Percentiles rank a stretch among this genome's conserved stretches.
phyloP scores from a whole-genome alignment of 768 basidiomycete genomes.

The Exsudoporus frostii region DNA sequence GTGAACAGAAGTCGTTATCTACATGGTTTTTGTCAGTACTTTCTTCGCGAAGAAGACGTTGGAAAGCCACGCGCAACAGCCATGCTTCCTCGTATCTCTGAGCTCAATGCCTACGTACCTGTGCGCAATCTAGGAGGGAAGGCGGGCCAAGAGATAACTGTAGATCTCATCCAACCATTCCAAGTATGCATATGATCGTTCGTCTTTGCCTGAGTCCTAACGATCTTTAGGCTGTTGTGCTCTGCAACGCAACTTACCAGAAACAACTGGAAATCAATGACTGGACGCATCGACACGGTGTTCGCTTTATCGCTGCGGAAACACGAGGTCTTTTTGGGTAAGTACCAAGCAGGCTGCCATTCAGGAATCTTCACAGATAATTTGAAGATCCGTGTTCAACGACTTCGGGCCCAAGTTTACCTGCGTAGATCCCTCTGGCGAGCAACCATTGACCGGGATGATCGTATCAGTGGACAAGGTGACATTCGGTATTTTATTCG shows the following conservation, averaged over 20 bases:
- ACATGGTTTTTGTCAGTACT: slow-evolving; percentile 61
- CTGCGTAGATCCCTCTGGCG: slow-evolving; percentile 97
- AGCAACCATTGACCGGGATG: slow-evolving; percentile 92
- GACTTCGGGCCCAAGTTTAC: slow-evolving; percentile 96
- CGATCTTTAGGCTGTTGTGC: slow-evolving; percentile 71
- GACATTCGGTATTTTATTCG: slow-evolving; percentile 2
- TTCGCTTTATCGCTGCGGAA: slow-evolving; percentile 89
- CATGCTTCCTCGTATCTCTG: slow-evolving; percentile 84
- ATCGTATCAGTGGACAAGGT: slow-evolving; percentile 92
- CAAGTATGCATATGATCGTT: slow-evolving; percentile 54
- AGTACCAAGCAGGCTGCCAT: slow-evolving; percentile 15
- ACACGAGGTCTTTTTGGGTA: slow-evolving; percentile 95
- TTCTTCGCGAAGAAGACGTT: slow-evolving; percentile 82
- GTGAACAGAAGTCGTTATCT: neutral
- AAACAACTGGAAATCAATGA: slow-evolving; percentile 95
- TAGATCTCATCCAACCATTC: slow-evolving; percentile 82
- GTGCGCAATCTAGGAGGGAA: slow-evolving; percentile 81
- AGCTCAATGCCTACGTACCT: slow-evolving; percentile 95
- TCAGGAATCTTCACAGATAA: slow-evolving; percentile 1
- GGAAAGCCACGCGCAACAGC: slow-evolving; percentile 87
- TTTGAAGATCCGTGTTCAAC: slow-evolving; percentile 81
- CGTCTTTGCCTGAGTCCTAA: slow-evolving; percentile 5
- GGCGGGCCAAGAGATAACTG: slow-evolving; percentile 71
- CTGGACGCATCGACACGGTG: slow-evolving; percentile 86
- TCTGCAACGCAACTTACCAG: slow-evolving; percentile 70